Evolutionary conservation across 2,329 filamentous ascomycete species (phyloP).

Genomic region (Beauveria medogensis): DNA sequence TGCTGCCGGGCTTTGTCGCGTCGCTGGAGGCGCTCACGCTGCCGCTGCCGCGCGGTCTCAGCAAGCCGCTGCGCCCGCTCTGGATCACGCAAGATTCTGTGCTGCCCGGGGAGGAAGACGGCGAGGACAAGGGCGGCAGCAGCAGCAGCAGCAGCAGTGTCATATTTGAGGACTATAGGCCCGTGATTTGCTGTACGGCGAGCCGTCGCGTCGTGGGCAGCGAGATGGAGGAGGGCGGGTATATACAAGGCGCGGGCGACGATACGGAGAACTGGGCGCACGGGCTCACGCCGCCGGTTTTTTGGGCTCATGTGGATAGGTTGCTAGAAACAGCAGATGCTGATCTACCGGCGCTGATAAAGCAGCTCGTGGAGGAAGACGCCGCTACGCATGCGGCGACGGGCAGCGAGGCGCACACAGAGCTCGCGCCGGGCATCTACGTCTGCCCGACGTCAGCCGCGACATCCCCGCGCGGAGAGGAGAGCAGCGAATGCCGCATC

Average conservation of each 20-base stretch:
- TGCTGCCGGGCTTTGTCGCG: constrained; percentile 47
- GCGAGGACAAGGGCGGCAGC: not conserved
- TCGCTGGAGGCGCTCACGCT: constrained; percentile 49
- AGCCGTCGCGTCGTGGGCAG: constrained; percentile 63
- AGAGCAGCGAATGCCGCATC: constrained; percentile 29
- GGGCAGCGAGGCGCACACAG: constrained; percentile 13
- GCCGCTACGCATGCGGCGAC: constrained; percentile 9
- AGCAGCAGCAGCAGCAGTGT: constrained; percentile 14
- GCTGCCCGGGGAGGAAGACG: constrained; percentile 23
- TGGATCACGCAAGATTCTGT: constrained; percentile 70
- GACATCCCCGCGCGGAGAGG: not conserved
- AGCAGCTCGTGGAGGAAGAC: constrained; percentile 30
- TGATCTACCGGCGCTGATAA: constrained; percentile 47
- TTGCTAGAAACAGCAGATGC: constrained; percentile 60
- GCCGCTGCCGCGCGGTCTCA: constrained; percentile 46
- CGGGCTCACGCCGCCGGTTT: constrained; percentile 68
- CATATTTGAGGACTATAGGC: constrained; percentile 53
- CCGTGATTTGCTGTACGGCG: constrained; percentile 78
- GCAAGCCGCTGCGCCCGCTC: constrained; percentile 65
- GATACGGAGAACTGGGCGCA: constrained; percentile 90
- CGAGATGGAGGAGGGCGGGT: constrained; percentile 55
- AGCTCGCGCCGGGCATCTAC: constrained; percentile 29
- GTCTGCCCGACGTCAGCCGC: constrained; percentile 28
- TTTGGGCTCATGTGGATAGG: constrained; percentile 61
- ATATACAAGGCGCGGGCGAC: constrained; percentile 91